Evolutionary conservation across 2,329 filamentous ascomycete species (phyloP), one percentile per base, ranked within the genome.

Genomic region (Dendrostoma leiphaemia): DNA sequence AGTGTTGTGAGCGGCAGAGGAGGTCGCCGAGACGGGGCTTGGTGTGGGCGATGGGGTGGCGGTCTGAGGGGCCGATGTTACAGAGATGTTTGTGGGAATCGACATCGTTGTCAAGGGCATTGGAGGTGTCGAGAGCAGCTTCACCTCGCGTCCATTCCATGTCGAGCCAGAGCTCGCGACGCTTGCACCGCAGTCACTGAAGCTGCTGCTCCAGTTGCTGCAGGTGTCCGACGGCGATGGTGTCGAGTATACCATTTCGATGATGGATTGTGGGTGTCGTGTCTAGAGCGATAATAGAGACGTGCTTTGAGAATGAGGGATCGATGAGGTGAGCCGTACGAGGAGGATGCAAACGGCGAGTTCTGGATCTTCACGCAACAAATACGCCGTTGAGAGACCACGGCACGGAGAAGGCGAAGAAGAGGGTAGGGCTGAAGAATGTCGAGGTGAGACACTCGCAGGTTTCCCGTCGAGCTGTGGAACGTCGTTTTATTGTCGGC

Each of bases 161-260:
- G 6, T 29, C 6, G 28, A 23, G 35, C 24, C 32, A 12, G 34
- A 31, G 5, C 46, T 49, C 21, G 46, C 37, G 28, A 17, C 43
- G 40, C 54, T 53, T 10, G 15, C 9, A 6, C 24, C 50, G 19
- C 40, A 46, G 46, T 49, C 50, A 12, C 41, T 54, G 24, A 43
- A 12, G 8, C 29, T 34, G 24, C 46, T 34, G 34, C 54, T 45
- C 46, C 54, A 57, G 47, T 35, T 29, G 24, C 51, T 51, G 10
- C 26, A 12, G n/a, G 43, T 31, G 2, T 52, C 56, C 13, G 48
- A 52, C 6, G 44, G 48, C 10, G 56, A 52, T 15, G 56, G 48
- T 7, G 35, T 46, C 2, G 44, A 49, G 19, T 35, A 45, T 1
- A 26, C 21, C 56, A 58, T 58, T 5, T 34, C 21, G 29, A 12